phyloP scores from a whole-genome alignment of 345 rosid species.

The Adansonia digitata region DNA sequence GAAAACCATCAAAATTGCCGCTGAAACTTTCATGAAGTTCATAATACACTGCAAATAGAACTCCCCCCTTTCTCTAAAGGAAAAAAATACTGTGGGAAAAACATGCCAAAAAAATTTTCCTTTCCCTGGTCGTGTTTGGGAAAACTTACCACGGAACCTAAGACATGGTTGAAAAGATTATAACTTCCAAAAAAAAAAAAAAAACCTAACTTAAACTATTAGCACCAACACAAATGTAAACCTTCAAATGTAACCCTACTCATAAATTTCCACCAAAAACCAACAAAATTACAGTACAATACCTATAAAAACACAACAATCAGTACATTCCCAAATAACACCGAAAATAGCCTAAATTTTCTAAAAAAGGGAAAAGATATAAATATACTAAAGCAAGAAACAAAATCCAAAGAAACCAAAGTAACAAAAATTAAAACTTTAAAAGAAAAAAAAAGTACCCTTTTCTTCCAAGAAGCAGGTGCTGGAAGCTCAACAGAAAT shows the following conservation, averaged over 20 bases:
- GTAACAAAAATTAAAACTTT: background rate
- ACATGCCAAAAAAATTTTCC: background rate
- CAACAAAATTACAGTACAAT: background rate
- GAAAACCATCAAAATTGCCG: background rate
- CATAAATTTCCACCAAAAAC: background rate
- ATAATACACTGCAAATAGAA: background rate
- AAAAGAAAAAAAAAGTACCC: constrained; percentile 32
- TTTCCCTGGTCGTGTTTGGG: background rate
- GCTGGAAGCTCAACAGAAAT: constrained; percentile 67
- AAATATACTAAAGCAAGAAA: background rate
- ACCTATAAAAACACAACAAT: background rate
- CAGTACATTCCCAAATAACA: constrained; percentile 1
- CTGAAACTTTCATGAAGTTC: background rate
- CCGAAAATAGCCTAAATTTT: background rate
- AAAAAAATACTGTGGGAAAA: background rate
- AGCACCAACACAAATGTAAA: constrained; percentile 7
- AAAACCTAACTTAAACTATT: constrained; percentile 16
- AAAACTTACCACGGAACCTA: background rate
- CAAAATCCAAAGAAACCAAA: background rate
- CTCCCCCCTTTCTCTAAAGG: background rate
- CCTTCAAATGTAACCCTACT: constrained; percentile 7
- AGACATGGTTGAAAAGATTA: background rate
- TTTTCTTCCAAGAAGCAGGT: constrained; percentile 74
- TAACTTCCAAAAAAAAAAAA: background rate
- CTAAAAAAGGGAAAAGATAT: background rate